Base-by-base conservation (phyloP, 805 yeast species). In the Cyberlindnera samutprakarnensis region DNA sequence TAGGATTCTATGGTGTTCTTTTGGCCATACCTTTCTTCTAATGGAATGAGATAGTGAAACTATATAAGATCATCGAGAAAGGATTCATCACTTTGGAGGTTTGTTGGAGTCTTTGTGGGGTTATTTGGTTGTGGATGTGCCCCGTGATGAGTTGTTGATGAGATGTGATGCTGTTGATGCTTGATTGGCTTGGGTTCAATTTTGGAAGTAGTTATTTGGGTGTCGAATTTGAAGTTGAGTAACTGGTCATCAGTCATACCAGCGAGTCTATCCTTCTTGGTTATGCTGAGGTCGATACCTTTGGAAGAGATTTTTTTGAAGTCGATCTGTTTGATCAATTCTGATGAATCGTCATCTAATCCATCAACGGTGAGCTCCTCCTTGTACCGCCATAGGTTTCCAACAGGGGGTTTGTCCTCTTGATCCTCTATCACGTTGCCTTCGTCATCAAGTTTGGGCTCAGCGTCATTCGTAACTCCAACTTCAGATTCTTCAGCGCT, bases 11-110 rank as follows among this genome's bases (percentile, higher is more conserved):
- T n/a, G n/a, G n/a, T n/a, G n/a, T n/a, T n/a, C n/a, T n/a, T n/a
- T n/a, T n/a, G n/a, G n/a, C n/a, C n/a, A n/a, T n/a, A n/a, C n/a
- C n/a, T n/a, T n/a, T n/a, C n/a, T n/a, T n/a, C n/a, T n/a, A n/a
- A n/a, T n/a, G n/a, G n/a, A n/a, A n/a, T n/a, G n/a, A n/a, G n/a
- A n/a, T n/a, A n/a, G n/a, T n/a, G n/a, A n/a, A n/a, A n/a, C n/a
- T n/a, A 34, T n/a, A 36, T 21, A 12, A 49, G 22, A 25, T 46
- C 42, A 23, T 49, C 54, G 10, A 49, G 30, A 25, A 47, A 49
- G 14, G 39, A 42, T 30, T 50, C 54, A 19, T 45, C 52, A 1
- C 10, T 15, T 30, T 35, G 38, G 18, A 49, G 22, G 6, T 31
- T 20, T 7, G 14, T 14, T 10, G 54, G 55, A 10, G 46, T 19